These are phyloP conservation scores for Pistacia vera DNA, from an alignment of 345 rosid genomes.

Conservation along the genomic window DNA sequence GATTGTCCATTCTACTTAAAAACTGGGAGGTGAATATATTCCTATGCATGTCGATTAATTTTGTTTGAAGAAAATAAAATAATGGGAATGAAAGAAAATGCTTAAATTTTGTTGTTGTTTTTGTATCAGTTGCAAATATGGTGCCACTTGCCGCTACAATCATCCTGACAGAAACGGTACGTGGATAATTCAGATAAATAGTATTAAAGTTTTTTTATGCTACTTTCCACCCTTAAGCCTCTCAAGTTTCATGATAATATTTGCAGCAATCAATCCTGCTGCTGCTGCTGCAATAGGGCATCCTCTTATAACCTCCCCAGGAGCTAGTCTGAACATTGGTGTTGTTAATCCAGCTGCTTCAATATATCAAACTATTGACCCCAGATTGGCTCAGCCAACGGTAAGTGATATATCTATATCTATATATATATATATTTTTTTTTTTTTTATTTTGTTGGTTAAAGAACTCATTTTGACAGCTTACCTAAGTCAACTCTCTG, in stretches of 20 bases:
- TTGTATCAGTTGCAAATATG: conserved; percentile 82
- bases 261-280: conserved; percentile 67
- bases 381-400: conserved; percentile 41
- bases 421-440: not conserved
- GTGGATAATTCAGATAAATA: conserved; percentile 6
- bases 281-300: conserved; percentile 61
- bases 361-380: conserved; percentile 59
- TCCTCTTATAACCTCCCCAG: conserved; percentile 47
- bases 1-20: conserved; percentile 95
- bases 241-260: conserved; percentile 22
- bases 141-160: conserved; percentile 89
- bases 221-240: not conserved
- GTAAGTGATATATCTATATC: conserved; percentile 27
- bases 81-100: not conserved
- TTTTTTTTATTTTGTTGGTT: not conserved
- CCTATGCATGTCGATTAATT: not conserved
- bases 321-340: conserved; percentile 52
- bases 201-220: conserved; percentile 6
- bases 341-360: conserved; percentile 60
- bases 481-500: not conserved
- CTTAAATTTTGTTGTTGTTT: conserved; percentile 21
- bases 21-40: conserved; percentile 78
- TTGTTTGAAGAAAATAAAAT: not conserved
- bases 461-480: not conserved
- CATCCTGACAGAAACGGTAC: conserved; percentile 94